Evolutionary conservation across 768 basidiomycete species (phyloP).

Genomic region (Trametes villosa): DNA sequence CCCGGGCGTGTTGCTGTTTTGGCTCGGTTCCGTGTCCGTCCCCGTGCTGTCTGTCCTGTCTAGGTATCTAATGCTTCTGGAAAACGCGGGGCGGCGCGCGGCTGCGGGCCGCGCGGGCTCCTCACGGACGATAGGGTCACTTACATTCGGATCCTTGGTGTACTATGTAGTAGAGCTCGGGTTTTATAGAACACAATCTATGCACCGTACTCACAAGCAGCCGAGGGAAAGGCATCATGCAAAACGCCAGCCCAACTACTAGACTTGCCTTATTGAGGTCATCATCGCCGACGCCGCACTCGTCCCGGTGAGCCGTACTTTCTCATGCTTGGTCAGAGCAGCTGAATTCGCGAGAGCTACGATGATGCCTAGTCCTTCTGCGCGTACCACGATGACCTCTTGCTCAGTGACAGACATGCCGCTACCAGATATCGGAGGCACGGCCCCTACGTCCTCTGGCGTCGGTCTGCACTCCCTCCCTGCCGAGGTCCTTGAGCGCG

Average conservation of each 20-base stretch:
- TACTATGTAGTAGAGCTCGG: not conserved
- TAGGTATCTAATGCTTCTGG: conserved; percentile 2
- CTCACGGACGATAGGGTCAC: conserved; percentile 14
- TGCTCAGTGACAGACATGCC: not conserved
- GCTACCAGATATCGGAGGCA: not conserved
- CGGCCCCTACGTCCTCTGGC: too few relatives aligned
- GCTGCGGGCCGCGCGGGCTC: too few relatives aligned
- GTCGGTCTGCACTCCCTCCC: conserved; percentile 42
- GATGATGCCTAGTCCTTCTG: not conserved
- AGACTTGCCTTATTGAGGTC: not conserved
- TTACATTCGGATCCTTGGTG: conserved; percentile 2
- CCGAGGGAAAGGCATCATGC: too few relatives aligned
- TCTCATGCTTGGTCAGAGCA: not conserved
- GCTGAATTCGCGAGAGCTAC: too few relatives aligned
- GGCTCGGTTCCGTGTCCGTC: not conserved
- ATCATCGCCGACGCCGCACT: not conserved
- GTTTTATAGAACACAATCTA: not conserved
- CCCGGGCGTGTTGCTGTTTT: not conserved
- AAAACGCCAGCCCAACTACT: too few relatives aligned
- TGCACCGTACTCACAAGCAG: conserved; percentile 42
- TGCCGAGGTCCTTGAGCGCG: conserved; percentile 61
- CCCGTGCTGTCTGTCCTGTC: not conserved
- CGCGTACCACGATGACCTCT: not conserved
- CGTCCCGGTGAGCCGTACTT: not conserved
- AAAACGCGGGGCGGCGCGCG: not conserved